phyloP scores from a whole-genome alignment of 257 asterid species.

The Salvia hispanica region DNA sequence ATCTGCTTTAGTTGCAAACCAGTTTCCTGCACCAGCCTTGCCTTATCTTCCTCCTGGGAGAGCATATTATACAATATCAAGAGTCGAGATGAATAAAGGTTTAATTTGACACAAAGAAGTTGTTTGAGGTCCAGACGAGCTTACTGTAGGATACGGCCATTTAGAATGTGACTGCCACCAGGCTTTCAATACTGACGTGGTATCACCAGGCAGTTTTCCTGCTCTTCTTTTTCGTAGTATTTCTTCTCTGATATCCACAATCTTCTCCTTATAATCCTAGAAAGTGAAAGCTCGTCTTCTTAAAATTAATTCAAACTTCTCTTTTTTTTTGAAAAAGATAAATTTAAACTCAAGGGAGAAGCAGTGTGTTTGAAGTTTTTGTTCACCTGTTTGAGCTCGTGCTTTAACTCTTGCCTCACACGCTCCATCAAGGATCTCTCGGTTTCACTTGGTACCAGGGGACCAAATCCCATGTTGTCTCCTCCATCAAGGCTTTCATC shows the following conservation, averaged over 20 bases:
- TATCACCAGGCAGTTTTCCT: slow-evolving; percentile 77
- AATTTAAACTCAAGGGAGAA: background rate
- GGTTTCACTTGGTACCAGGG: slow-evolving; percentile 83
- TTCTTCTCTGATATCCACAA: slow-evolving; percentile 73
- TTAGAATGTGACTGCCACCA: slow-evolving; percentile 85
- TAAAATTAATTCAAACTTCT: too few species aligned
- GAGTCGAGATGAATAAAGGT: background rate
- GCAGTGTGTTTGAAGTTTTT: background rate
- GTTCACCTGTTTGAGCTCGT: slow-evolving; percentile 91
- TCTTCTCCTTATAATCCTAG: slow-evolving; percentile 74
- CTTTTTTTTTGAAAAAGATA: background rate
- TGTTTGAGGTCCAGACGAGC: slow-evolving; percentile 14
- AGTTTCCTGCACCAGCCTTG: slow-evolving; percentile 83
- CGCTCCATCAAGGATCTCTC: slow-evolving; percentile 99
- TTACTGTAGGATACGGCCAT: slow-evolving; percentile 87
- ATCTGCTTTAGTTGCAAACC: slow-evolving; percentile 92
- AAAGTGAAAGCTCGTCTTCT: background rate
- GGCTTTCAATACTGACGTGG: slow-evolving; percentile 71
- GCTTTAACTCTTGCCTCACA: slow-evolving; percentile 90
- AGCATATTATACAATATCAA: background rate
- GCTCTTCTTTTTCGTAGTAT: slow-evolving; percentile 75
- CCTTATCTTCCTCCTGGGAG: slow-evolving; percentile 88
- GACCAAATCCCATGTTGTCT: slow-evolving; percentile 96
- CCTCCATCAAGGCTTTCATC: slow-evolving; percentile 82
- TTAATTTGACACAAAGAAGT: background rate